Evolutionary conservation across 805 yeast genomes (phyloP).

Genomic region (Starmerella riodocensis): DNA sequence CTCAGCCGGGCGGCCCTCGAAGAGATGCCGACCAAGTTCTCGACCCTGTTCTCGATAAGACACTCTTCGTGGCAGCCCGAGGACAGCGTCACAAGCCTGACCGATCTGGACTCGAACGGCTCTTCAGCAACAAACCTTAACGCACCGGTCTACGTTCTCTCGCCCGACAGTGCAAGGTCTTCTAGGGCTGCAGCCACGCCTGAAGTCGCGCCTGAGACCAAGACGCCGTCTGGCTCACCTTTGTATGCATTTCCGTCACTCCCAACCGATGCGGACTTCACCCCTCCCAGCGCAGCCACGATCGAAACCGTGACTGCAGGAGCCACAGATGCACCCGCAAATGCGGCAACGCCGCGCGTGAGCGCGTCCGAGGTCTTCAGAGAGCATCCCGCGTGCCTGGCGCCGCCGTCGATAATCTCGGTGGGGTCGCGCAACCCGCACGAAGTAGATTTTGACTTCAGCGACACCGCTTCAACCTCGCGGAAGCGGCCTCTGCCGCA

Average conservation of each 20-base stretch:
- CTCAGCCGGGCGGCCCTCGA: background rate
- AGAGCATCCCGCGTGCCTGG: background rate
- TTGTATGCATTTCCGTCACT: too few relatives aligned
- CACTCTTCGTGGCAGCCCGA: constrained; percentile 1
- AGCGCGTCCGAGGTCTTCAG: background rate
- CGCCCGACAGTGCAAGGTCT: background rate
- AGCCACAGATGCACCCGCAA: too few relatives aligned
- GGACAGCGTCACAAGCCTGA: background rate
- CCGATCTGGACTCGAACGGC: background rate
- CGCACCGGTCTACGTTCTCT: background rate
- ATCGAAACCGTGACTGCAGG: too few relatives aligned
- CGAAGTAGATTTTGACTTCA: constrained; percentile 1
- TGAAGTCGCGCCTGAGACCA: too few relatives aligned
- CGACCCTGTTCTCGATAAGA: background rate
- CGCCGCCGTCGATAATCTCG: background rate
- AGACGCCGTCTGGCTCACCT: too few relatives aligned
- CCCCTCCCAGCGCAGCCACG: background rate
- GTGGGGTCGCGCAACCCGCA: too few relatives aligned
- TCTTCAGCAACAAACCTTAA: background rate
- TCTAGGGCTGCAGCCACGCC: background rate
- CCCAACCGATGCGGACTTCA: background rate
- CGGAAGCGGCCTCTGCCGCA: constrained; percentile 2
- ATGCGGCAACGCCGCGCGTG: background rate
- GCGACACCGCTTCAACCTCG: background rate
- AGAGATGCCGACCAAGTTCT: background rate